Evolutionary conservation across 805 yeast genomes (phyloP).

Genomic region (Zygosaccharomyces rouxii): DNA sequence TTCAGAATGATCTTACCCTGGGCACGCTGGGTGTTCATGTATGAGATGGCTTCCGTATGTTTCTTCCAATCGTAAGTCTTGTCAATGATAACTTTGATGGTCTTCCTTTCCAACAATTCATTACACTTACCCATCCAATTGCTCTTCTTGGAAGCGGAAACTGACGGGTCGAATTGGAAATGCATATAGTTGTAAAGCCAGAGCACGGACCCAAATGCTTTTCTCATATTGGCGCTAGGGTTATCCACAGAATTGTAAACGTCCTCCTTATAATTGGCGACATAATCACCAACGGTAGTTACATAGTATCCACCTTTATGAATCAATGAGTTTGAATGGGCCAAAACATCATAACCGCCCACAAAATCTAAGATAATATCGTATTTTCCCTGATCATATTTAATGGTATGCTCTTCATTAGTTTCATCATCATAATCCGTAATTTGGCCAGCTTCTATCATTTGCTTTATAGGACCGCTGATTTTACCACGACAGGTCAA

Average conservation of each 20-base stretch:
- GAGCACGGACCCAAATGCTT: conserved; percentile 33
- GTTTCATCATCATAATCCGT: conserved; percentile 31
- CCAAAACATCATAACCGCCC: conserved; percentile 58
- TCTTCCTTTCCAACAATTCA: conserved; percentile 45
- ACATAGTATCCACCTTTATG: conserved; percentile 49
- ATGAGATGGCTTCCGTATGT: conserved; percentile 49
- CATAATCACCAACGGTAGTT: conserved; percentile 61
- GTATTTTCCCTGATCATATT: conserved; percentile 44
- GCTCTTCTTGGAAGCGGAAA: conserved; percentile 24
- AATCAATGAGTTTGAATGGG: conserved; percentile 41
- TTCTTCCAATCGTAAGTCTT: conserved; percentile 53
- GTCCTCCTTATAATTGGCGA: conserved; percentile 39
- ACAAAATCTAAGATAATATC: conserved; percentile 66
- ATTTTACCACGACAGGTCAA: conserved; percentile 33
- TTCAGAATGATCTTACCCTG: conserved; percentile 65
- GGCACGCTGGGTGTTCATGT: conserved; percentile 47
- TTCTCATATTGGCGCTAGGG: conserved; percentile 36
- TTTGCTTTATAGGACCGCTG: conserved; percentile 29
- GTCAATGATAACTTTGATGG: conserved; percentile 50
- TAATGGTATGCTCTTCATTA: conserved; percentile 23
- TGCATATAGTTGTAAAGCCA: conserved; percentile 39
- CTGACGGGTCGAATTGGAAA: conserved; percentile 35
- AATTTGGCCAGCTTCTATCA: conserved; percentile 35
- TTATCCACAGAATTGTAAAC: conserved; percentile 36
- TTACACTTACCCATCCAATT: conserved; percentile 42